phyloP scores from a whole-genome alignment of 768 basidiomycete genomes.

The Leccinum barrowsii region DNA sequence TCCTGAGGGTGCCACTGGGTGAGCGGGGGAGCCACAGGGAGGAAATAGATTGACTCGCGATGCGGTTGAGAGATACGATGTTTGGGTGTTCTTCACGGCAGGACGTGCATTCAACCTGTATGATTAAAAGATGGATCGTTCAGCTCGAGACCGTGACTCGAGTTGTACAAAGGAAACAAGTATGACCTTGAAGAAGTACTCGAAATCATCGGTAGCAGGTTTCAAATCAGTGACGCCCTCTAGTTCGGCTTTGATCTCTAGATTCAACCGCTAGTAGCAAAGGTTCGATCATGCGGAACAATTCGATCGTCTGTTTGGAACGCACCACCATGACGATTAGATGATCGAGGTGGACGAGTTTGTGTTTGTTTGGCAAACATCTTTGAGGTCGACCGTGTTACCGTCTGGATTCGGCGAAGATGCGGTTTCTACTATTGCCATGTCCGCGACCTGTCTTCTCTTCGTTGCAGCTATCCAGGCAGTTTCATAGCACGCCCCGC shows the following conservation, averaged over 20 bases:
- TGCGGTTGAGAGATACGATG: conserved; percentile 64
- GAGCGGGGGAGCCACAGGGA: not conserved
- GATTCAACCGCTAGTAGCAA: conserved; percentile 45
- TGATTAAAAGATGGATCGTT: not conserved
- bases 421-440: conserved; percentile 17
- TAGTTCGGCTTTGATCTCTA: conserved; percentile 76
- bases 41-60: conserved; percentile 36
- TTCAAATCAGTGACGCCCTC: conserved; percentile 72
- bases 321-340: conserved; percentile 50
- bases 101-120: conserved; percentile 72
- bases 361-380: conserved; percentile 23
- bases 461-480: conserved; percentile 13
- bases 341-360: conserved; percentile 13
- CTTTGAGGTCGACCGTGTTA: not conserved
- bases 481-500: conserved; percentile 24
- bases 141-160: not conserved
- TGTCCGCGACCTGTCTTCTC: conserved; percentile 15
- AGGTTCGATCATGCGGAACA: not conserved
- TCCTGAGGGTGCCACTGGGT: conserved; percentile 43
- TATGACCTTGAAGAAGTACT: conserved; percentile 74
- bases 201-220: conserved; percentile 66
- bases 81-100: conserved; percentile 79
- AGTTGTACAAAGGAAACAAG: not conserved
- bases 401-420: conserved; percentile 3
- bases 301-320: conserved; percentile 6